Conservation (phyloP, 2,329 filamentous ascomycete genomes). For the Huntiella savannae region DNA sequence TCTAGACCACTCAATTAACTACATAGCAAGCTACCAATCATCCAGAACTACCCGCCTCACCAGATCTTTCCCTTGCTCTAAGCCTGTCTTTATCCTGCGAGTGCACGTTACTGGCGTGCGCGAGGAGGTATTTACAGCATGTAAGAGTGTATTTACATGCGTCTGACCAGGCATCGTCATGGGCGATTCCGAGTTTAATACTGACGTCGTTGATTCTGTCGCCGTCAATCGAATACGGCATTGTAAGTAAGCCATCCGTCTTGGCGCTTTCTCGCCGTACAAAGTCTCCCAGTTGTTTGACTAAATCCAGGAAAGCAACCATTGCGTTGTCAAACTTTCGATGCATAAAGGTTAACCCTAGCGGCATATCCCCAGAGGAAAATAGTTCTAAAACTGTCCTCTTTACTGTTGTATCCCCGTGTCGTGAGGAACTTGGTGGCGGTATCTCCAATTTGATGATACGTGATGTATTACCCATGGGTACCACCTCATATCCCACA, state of each 20-base stretch:
- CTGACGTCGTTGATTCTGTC: constrained; percentile 71
- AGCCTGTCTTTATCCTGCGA: constrained; percentile 13
- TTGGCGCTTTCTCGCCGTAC: constrained; percentile 48
- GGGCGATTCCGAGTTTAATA: constrained; percentile 78
- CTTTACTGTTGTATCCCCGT: constrained; percentile 35
- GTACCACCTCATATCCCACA: constrained; percentile 67
- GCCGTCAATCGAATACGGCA: constrained; percentile 80
- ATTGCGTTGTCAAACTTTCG: constrained; percentile 88
- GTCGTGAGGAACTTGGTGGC: constrained; percentile 34
- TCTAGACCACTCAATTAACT: too few species aligned
- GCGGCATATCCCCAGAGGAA: constrained; percentile 74
- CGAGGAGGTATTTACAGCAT: constrained; percentile 90
- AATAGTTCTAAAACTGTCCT: constrained; percentile 66
- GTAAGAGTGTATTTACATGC: constrained; percentile 95
- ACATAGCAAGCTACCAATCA: too few species aligned
- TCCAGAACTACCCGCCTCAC: too few species aligned
- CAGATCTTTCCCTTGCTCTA: too few species aligned
- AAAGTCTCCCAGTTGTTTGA: constrained; percentile 65
- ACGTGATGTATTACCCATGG: constrained; percentile 79
- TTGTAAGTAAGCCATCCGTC: constrained; percentile 26
- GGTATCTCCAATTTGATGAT: constrained; percentile 47
- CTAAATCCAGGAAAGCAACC: constrained; percentile 90
- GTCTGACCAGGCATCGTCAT: constrained; percentile 90
- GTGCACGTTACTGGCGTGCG: constrained; percentile 69
- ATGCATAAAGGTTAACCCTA: constrained; percentile 79